Base-by-base conservation (phyloP, 148 eudicot genomes). In the Rhododendron molle region DNA sequence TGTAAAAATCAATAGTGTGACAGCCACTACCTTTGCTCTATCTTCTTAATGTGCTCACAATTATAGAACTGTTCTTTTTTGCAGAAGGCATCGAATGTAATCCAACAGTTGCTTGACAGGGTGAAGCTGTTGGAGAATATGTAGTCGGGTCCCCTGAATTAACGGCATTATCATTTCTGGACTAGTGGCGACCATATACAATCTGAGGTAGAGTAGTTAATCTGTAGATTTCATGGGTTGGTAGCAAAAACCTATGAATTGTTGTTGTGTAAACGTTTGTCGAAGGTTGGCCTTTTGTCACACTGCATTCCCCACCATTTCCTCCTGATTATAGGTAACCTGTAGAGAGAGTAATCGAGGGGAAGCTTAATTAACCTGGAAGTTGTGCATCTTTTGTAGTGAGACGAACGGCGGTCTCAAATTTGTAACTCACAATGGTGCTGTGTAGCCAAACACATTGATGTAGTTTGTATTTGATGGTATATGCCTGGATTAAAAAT, bases 31-130 rank as follows among this genome's bases (percentile, higher is more conserved):
- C 28, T 81, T 28, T 76, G 13, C 50, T 32, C 18, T 30, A 12
- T 30, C 76, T 71, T 15, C 40, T 32, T 32, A 4, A 12, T 71
- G 32, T 14, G 40, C 76, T 71, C 76, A 71, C 76, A 32, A 13
- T 14, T 32, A 14, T 71, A 69, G 36, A 69, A 69, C 34, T 14
- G 0, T 34, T 67, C 23, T 65, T 60, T 77, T 18, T 18, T 87
- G 83, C 84, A 95, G 98, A 94, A 91, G 16, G 95, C 96, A 79
- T 92, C 95, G 9, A 90, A 85, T 50, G 86, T 90, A 49, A 94
- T 92, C 50, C 92, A 92, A 88, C 92, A 88, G 52, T 89, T 95
- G 92, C 91, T 86, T 32, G 88, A 89, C 2, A 91, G 89, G 87
- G 85, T 93, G 86, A 91, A 83, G 90, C 50, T 58, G 73, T 84